Conservation (phyloP, 176 grass and related monocot genomes). For the Puya raimondii region DNA sequence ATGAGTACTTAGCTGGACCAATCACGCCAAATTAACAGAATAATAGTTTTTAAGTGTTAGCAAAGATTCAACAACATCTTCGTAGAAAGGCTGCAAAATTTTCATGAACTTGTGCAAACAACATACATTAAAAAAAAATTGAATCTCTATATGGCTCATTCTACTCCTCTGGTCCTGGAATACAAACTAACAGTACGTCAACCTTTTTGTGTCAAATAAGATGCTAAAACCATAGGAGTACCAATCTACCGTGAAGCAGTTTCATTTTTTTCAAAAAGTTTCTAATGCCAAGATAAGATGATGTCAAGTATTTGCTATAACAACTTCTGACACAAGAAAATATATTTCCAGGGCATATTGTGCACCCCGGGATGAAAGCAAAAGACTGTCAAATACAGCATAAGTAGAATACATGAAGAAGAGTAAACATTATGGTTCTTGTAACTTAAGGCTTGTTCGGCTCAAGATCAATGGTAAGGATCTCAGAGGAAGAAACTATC, state of each 20-base stretch:
- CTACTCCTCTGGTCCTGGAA: no score
- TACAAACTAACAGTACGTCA: no score
- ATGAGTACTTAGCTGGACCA: no score
- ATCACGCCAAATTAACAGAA: no score
- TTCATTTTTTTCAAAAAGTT: background rate
- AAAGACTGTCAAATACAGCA: background rate
- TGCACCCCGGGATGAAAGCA: background rate
- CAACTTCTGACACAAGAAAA: background rate
- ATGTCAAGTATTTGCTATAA: background rate
- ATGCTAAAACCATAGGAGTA: background rate
- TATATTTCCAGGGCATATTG: background rate
- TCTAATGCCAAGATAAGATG: constrained; percentile 1
- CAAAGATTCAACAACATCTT: no score
- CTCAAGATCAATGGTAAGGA: background rate
- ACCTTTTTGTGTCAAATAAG: no score
- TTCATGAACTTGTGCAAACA: no score
- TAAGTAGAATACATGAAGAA: background rate
- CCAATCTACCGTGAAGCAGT: background rate
- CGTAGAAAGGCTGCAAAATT: no score
- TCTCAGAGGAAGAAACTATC: background rate
- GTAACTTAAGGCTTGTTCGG: background rate
- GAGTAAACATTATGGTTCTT: background rate
- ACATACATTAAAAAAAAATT: no score
- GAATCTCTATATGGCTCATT: no score
- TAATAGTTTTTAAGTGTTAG: no score